Evolutionary conservation across 331 rosid species (phyloP).

Genomic region (Prunus yedoensis): DNA sequence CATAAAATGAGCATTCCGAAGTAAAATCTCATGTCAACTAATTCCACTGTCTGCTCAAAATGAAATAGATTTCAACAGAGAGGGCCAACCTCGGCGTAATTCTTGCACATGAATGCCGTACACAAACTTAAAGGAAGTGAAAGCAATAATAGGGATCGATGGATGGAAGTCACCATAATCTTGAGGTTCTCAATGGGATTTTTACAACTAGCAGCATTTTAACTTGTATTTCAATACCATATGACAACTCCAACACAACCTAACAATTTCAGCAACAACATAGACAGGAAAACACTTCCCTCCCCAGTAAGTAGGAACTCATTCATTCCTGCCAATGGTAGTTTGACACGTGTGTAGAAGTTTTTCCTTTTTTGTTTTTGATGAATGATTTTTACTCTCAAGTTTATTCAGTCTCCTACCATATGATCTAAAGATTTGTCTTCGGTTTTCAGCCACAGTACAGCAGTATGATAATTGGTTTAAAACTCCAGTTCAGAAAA

Average conservation of each 20-base stretch:
- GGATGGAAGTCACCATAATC: conserved; percentile 5
- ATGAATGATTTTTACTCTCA: neutral
- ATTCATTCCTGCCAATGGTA: no score
- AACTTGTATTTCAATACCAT: conserved; percentile 5
- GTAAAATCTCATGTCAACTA: conserved; percentile 7
- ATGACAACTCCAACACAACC: neutral
- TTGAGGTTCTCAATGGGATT: conserved; percentile 25
- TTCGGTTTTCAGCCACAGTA: no score
- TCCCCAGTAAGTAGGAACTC: no score
- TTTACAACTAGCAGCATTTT: neutral
- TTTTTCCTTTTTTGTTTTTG: no score
- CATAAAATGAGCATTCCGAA: conserved; percentile 9
- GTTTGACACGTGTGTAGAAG: no score
- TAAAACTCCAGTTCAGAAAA: no score
- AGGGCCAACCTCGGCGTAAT: neutral
- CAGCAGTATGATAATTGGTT: no score
- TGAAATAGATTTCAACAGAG: neutral
- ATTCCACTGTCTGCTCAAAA: neutral
- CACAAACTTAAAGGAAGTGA: neutral
- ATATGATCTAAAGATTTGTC: no score
- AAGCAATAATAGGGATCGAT: no score
- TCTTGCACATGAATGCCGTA: conserved; percentile 12
- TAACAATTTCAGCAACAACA: neutral
- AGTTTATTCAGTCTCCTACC: no score
- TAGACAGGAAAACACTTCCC: no score